phyloP scores from a whole-genome alignment of 768 basidiomycete genomes.

The Daedaleopsis sinensis region DNA sequence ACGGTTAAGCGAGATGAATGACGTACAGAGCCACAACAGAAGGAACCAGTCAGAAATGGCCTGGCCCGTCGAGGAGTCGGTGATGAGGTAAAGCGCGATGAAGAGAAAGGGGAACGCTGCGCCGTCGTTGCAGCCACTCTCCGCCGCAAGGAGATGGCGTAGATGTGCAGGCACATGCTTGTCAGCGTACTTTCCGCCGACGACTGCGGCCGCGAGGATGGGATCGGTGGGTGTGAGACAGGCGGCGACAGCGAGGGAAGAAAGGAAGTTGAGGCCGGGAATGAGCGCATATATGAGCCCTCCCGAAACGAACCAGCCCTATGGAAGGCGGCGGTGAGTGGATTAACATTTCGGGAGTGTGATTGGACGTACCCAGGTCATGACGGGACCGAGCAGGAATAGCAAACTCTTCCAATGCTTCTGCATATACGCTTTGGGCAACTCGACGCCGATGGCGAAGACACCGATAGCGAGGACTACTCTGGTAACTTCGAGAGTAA shows the following conservation, averaged over 20 bases:
- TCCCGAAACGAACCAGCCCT: conserved; percentile 96
- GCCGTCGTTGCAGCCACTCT: conserved; percentile 95
- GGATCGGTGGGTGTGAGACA: conserved; percentile 95
- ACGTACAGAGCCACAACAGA: conserved; percentile 82
- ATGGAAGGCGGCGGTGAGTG: conserved; percentile 5
- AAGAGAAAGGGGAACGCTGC: conserved; percentile 95
- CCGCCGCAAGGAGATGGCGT: conserved; percentile 64
- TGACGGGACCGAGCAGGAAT: conserved; percentile 80
- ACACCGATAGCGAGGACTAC: conserved; percentile 96
- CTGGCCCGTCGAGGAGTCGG: conserved; percentile 59
- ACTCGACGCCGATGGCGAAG: conserved; percentile 96
- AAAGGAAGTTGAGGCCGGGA: conserved; percentile 87
- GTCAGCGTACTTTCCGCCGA: conserved; percentile 96
- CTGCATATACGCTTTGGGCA: conserved; percentile 93
- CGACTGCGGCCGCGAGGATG: conserved; percentile 88
- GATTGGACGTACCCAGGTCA: conserved; percentile 73
- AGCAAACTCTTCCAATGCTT: conserved; percentile 92
- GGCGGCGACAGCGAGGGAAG: conserved; percentile 87
- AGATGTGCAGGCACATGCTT: conserved; percentile 93
- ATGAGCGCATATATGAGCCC: conserved; percentile 91
- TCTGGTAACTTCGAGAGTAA: conserved; percentile 90
- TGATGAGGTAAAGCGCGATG: conserved; percentile 83
- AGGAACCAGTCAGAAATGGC: conserved; percentile 91
- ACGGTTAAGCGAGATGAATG: conserved; percentile 1
- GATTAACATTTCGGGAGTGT: not conserved